Evolutionary conservation across 805 yeast species (phyloP), one percentile per base, ranked within the genome.

Genomic region (Candida chilensis): DNA sequence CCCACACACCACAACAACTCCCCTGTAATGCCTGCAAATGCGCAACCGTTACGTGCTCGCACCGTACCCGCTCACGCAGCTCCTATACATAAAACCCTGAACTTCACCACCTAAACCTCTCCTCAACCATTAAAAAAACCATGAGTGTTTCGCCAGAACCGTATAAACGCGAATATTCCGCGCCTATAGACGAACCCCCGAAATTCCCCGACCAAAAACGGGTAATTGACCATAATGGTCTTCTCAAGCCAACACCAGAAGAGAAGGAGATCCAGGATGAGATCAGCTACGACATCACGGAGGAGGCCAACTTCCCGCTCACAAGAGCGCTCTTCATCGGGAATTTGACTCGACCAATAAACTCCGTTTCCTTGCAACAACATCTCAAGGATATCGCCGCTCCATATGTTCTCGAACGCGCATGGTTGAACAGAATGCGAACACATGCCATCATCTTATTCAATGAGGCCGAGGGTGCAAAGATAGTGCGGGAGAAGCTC

Each of bases 311-410:
- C 17, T 65, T 51, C 41, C 54, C 48, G 22, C 48, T 50, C 30
- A 65, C 71, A 4, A 44, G 71, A 29, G 69, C 71, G 1, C 39
- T 66, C 22, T 52, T 64, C 32, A 50, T 65, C n/a, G 71, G 62
- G 10, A 66, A 65, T 37, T 45, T 66, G 28, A 46, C 61, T 11
- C 40, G 52, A 4, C 63, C 64, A 9, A 44, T 63, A 28, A 57
- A 58, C 34, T 61, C 62, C 24, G 43, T 40, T 13, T 51, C 48
- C 31, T 59, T 66, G 34, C 67, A 63, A 37, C 46, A 45, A 15
- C 35, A 55, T 35, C 35, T 66, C 32, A 51, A 50, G 27, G 45
- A 42, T 11, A 43, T 55, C 28, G 55, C 61, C 4, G 33, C 44
- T 5, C 31, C 35, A 3, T 46, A 49, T 21, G 37, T 38, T 2